Conservation (phyloP, 78 protist genomes). For the Speleostelium caveatum region DNA sequence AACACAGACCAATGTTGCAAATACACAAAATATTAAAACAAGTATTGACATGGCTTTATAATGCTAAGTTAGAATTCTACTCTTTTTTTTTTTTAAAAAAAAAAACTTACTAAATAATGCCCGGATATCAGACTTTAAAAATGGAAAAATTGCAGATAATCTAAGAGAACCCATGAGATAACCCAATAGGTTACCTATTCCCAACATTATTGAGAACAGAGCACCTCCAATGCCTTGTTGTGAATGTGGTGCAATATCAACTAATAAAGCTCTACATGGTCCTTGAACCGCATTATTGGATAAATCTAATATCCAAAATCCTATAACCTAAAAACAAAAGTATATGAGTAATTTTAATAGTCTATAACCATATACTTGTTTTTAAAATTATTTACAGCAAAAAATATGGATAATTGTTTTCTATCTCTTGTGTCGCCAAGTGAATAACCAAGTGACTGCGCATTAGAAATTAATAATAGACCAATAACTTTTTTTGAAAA, state of each 20-base stretch:
- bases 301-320: constrained; percentile 86
- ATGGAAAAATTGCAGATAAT: constrained; percentile 43
- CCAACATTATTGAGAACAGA: constrained; percentile 74
- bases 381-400: constrained; percentile 6
- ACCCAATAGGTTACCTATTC: constrained; percentile 79
- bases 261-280: constrained; percentile 82
- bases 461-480: constrained; percentile 77
- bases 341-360: not conserved
- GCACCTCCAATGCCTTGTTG: constrained; percentile 82
- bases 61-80: not conserved
- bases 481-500: constrained; percentile 7
- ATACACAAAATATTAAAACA: constrained; percentile 26
- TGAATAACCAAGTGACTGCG: constrained; percentile 46
- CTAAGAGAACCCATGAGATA: constrained; percentile 61
- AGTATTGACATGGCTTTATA: constrained; percentile 44
- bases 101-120: constrained; percentile 52
- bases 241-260: constrained; percentile 75
- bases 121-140: constrained; percentile 47
- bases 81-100: not conserved
- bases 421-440: constrained; percentile 56
- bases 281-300: constrained; percentile 84
- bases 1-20: constrained; percentile 23
- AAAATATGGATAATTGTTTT: constrained; percentile 12
- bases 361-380: not conserved
- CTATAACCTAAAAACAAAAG: constrained; percentile 46